A percentile compares a stretch with the other conserved stretches of the same genome.
phyloP scores from a whole-genome alignment of 306 rosid species.

The Crotalaria pallida region DNA sequence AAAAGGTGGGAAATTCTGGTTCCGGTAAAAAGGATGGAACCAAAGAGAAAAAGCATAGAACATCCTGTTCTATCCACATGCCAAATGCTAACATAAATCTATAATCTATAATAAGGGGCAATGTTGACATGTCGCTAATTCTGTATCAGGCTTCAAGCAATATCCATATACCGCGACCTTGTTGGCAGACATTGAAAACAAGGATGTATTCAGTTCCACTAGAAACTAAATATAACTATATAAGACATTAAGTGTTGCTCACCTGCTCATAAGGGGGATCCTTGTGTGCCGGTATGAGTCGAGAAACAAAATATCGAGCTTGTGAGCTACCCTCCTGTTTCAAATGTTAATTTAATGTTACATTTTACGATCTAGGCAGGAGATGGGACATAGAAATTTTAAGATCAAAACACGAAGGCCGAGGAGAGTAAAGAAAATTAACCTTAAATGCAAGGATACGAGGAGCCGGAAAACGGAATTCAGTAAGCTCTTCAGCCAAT shows the following conservation, averaged over 20 bases:
- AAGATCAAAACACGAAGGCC: neutral
- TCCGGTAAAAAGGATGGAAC: too few relatives aligned
- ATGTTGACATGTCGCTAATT: neutral
- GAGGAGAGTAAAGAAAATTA: neutral
- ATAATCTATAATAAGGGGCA: neutral
- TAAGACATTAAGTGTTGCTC: slow-evolving; percentile 20
- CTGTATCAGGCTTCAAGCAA: neutral
- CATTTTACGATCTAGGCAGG: slow-evolving; percentile 9
- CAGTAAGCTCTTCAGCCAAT: slow-evolving; percentile 92
- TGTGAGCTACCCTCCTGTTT: slow-evolving; percentile 99
- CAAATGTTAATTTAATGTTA: slow-evolving; percentile 19
- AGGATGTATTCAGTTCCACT: neutral
- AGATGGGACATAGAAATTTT: neutral
- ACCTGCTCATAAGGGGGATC: slow-evolving; percentile 99
- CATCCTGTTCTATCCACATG: too few relatives aligned
- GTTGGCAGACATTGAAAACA: neutral
- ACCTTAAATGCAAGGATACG: slow-evolving; percentile 97
- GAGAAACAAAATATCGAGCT: slow-evolving; percentile 89
- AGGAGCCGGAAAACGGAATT: slow-evolving; percentile 94
- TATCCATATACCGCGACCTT: neutral
- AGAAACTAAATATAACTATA: too few relatives aligned
- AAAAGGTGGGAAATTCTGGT: too few relatives aligned
- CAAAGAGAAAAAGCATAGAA: too few relatives aligned
- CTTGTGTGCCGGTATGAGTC: slow-evolving; percentile 95
- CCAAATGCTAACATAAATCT: too few relatives aligned